These are phyloP conservation scores for Globisporangium sylvaticum DNA, from an alignment of 352 stramenopile species.

Conservation along the genomic window DNA sequence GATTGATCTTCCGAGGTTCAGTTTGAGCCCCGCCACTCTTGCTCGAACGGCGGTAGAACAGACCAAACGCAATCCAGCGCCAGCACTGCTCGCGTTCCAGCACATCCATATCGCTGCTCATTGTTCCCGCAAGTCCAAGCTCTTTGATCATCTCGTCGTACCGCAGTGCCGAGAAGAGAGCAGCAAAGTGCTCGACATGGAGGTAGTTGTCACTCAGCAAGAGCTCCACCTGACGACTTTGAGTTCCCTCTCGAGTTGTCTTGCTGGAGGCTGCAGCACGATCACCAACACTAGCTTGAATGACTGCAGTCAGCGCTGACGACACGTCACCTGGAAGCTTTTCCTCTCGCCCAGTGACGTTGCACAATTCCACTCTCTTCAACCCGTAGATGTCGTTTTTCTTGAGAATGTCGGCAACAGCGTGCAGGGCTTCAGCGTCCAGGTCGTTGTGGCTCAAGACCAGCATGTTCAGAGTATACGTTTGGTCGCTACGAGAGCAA, in stretches of 20 bases:
- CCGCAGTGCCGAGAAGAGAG: neutral
- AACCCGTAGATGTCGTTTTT: conserved; percentile 1
- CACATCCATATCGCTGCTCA: neutral
- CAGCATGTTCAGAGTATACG: neutral
- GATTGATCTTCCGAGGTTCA: neutral
- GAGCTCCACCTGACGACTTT: neutral
- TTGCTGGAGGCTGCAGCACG: neutral
- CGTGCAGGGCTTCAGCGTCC: neutral
- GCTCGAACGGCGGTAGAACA: neutral
- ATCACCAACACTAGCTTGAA: neutral
- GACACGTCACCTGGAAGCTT: neutral
- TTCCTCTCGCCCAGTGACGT: neutral
- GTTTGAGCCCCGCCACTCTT: neutral
- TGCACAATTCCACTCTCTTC: neutral
- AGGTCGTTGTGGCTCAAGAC: neutral
- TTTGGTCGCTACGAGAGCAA: neutral
- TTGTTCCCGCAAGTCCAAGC: neutral
- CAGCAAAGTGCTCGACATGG: neutral
- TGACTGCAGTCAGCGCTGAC: neutral
- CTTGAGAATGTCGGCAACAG: neutral
- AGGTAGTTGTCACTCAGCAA: neutral
- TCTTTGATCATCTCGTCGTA: neutral
- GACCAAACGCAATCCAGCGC: neutral
- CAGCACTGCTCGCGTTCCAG: neutral
- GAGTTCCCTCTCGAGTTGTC: neutral